Percentiles rank a stretch among this genome's conserved stretches.
Conservation (phyloP, 805 yeast species). For the Wickerhamiella shivajii region DNA sequence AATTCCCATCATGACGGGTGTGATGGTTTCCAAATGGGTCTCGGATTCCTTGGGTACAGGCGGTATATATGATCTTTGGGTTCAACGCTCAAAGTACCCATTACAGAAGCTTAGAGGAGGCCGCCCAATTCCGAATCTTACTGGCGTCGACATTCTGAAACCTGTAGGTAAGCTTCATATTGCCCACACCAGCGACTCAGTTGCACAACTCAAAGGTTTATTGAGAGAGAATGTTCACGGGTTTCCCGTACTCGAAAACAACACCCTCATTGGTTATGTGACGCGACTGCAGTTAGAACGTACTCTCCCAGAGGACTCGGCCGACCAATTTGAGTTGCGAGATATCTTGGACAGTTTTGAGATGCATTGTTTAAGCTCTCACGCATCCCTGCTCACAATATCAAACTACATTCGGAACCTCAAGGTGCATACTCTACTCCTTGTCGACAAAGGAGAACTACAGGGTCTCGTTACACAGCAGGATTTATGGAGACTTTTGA, state of each 20-base stretch:
- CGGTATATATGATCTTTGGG: slow-evolving; percentile 46
- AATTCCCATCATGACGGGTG: slow-evolving; percentile 74
- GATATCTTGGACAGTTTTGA: slow-evolving; percentile 2
- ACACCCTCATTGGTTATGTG: slow-evolving; percentile 7
- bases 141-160: slow-evolving; percentile 8
- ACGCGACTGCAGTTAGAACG: slow-evolving; percentile 1
- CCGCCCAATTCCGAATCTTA: slow-evolving; percentile 6
- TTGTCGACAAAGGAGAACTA: slow-evolving; percentile 7
- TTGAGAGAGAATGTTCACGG: slow-evolving; percentile 4
- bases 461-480: slow-evolving; percentile 8
- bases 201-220: slow-evolving; percentile 1
- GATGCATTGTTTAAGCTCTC: slow-evolving; percentile 1
- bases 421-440: slow-evolving; percentile 6
- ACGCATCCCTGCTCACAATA: slow-evolving; percentile 2
- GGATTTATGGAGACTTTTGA: slow-evolving; percentile 2
- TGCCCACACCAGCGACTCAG: slow-evolving; percentile 4
- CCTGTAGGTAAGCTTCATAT: slow-evolving; percentile 1
- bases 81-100: neutral
- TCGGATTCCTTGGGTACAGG: slow-evolving; percentile 42
- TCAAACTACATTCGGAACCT: slow-evolving; percentile 5
- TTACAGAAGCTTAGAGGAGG: neutral
- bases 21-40: slow-evolving; percentile 57
- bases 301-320: slow-evolving; percentile 4
- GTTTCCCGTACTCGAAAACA: slow-evolving; percentile 6
- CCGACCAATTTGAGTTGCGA: slow-evolving; percentile 1